phyloP scores from a whole-genome alignment of 345 rosid genomes.

The Linum trigynum region DNA sequence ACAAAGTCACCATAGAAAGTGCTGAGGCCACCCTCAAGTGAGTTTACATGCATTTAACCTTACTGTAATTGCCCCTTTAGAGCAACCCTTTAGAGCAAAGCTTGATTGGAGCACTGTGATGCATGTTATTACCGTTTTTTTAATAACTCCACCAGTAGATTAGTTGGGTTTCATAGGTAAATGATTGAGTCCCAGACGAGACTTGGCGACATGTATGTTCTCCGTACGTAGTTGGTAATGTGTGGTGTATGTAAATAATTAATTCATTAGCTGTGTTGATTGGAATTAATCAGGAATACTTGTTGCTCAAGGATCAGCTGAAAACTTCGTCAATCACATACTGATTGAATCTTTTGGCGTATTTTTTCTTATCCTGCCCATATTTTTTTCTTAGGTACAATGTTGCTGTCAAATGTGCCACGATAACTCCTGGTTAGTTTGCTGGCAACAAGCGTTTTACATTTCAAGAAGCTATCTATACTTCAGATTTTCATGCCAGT shows the following conservation, averaged over 20 bases:
- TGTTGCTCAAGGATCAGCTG: background rate
- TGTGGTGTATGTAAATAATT: background rate
- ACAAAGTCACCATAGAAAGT: constrained; percentile 71
- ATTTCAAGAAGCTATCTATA: background rate
- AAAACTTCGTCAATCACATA: background rate
- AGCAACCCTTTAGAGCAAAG: background rate
- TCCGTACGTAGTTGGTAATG: background rate
- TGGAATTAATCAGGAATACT: no score
- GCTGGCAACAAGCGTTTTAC: background rate
- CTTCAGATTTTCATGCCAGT: background rate
- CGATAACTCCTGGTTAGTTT: constrained; percentile 84
- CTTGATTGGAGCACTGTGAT: background rate
- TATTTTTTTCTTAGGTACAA: constrained; percentile 56
- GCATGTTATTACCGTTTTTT: background rate
- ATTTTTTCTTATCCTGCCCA: background rate
- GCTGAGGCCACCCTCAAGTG: constrained; percentile 85
- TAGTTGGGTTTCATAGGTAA: background rate
- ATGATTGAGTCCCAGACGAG: no score
- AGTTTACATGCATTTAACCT: constrained; percentile 14
- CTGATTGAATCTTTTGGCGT: background rate
- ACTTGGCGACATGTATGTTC: background rate
- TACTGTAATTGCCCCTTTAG: background rate
- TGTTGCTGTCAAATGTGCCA: constrained; percentile 96
- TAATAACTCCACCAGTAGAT: no score
- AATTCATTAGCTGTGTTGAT: no score